Evolutionary conservation across 345 rosid genomes (phyloP).

Genomic region (Theobroma cacao): DNA sequence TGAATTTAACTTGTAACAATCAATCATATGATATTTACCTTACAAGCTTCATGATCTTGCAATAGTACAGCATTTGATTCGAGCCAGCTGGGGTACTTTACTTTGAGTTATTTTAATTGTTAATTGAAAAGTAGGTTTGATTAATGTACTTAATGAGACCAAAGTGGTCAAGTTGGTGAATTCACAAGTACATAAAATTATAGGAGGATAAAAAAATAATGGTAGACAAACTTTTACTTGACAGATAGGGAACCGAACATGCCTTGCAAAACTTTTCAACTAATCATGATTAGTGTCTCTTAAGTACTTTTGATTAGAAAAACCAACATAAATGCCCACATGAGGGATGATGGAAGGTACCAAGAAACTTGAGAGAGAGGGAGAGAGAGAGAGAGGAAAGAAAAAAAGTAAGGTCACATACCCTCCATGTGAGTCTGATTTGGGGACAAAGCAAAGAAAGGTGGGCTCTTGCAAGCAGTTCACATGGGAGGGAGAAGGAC

Average conservation of each 20-base stretch:
- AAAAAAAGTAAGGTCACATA: not conserved
- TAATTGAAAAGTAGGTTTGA: not conserved
- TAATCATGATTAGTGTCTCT: constrained; percentile 28
- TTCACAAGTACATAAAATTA: not conserved
- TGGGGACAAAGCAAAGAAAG: constrained; percentile 34
- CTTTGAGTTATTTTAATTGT: not conserved
- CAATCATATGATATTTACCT: too few relatives aligned
- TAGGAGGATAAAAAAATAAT: not conserved
- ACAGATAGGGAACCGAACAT: constrained; percentile 11
- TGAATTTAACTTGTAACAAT: not conserved
- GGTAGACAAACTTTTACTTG: not conserved
- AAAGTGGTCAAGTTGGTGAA: not conserved
- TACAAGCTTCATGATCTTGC: too few relatives aligned
- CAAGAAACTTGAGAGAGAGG: not conserved
- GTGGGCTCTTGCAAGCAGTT: constrained; percentile 26
- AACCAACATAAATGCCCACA: constrained; percentile 19
- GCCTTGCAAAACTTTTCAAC: constrained; percentile 11
- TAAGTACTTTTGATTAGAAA: not conserved
- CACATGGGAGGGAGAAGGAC: constrained; percentile 32
- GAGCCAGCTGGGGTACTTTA: constrained; percentile 8
- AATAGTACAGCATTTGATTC: not conserved
- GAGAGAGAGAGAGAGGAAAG: not conserved
- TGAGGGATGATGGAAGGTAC: constrained; percentile 27
- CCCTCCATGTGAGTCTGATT: constrained; percentile 42
- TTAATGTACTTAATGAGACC: not conserved